These are phyloP conservation scores for Yamadazyma akitaensis DNA, from an alignment of 805 yeast genomes.

Conservation along the genomic window DNA sequence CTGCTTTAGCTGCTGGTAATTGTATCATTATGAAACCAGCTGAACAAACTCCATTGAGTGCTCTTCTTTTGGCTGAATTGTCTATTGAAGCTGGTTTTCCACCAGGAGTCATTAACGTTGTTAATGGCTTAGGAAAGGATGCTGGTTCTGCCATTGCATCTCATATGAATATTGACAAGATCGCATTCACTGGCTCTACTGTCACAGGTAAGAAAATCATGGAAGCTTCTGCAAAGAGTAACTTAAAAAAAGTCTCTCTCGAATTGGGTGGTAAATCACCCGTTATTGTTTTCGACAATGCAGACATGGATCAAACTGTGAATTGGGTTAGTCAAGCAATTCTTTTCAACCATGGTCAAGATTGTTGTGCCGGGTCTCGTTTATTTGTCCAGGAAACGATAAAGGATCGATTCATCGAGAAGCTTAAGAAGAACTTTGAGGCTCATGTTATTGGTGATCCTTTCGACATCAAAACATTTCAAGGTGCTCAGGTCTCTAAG, in stretches of 20 bases:
- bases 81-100: constrained; percentile 76
- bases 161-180: constrained; percentile 45
- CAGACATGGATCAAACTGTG: constrained; percentile 44
- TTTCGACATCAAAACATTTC: constrained; percentile 36
- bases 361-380: constrained; percentile 47
- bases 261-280: constrained; percentile 57
- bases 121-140: constrained; percentile 42
- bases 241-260: constrained; percentile 46
- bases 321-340: constrained; percentile 50
- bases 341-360: constrained; percentile 47
- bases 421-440: constrained; percentile 26
- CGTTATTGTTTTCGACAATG: constrained; percentile 45
- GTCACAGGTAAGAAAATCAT: constrained; percentile 41
- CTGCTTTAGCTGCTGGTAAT: constrained; percentile 48
- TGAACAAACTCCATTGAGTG: constrained; percentile 49
- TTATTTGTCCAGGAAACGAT: constrained; percentile 42
- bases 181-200: constrained; percentile 58
- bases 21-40: constrained; percentile 47
- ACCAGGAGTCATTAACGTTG: constrained; percentile 47
- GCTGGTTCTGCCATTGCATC: constrained; percentile 47
- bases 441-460: constrained; percentile 44
- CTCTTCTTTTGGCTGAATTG: constrained; percentile 46
- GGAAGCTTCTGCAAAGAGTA: constrained; percentile 40
- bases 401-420: constrained; percentile 39
- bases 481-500: constrained; percentile 57